phyloP scores from a whole-genome alignment of 352 stramenopile species.

The Phytophthora boehmeriae region DNA sequence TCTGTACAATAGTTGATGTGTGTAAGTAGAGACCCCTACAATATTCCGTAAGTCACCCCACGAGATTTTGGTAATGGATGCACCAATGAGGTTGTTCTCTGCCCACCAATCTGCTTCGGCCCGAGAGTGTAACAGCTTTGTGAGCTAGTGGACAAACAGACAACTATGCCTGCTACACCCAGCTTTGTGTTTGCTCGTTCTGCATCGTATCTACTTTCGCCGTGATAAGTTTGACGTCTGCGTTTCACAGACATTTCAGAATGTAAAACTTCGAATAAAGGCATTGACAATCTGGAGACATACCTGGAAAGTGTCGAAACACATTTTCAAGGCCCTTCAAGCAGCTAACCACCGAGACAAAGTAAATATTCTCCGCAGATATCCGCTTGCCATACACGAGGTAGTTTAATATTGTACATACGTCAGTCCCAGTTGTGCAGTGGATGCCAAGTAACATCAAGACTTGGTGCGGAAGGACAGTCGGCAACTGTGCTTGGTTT shows the following conservation, averaged over 20 bases:
- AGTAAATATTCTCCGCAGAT: constrained; percentile 38
- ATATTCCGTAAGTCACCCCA: no score
- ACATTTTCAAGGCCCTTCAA: constrained; percentile 34
- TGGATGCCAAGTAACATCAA: constrained; percentile 37
- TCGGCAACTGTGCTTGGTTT: constrained; percentile 24
- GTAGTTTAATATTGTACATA: constrained; percentile 28
- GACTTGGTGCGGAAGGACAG: constrained; percentile 15
- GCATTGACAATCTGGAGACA: constrained; percentile 1
- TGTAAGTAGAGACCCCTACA: no score
- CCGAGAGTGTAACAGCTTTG: no score
- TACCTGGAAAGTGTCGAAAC: constrained; percentile 40
- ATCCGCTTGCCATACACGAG: constrained; percentile 28
- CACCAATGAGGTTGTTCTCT: no score
- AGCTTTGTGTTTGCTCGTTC: no score
- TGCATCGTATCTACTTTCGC: constrained; percentile 40
- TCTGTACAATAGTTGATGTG: no score
- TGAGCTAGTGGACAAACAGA: no score
- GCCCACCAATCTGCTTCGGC: no score
- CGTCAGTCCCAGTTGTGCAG: constrained; percentile 38
- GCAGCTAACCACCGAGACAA: constrained; percentile 41
- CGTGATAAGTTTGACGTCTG: constrained; percentile 41
- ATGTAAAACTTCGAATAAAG: background rate
- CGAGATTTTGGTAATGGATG: no score
- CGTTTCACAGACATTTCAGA: background rate
- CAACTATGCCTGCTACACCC: no score